phyloP scores from a whole-genome alignment of 306 rosid species.

The Casuarina equisetifolia region DNA sequence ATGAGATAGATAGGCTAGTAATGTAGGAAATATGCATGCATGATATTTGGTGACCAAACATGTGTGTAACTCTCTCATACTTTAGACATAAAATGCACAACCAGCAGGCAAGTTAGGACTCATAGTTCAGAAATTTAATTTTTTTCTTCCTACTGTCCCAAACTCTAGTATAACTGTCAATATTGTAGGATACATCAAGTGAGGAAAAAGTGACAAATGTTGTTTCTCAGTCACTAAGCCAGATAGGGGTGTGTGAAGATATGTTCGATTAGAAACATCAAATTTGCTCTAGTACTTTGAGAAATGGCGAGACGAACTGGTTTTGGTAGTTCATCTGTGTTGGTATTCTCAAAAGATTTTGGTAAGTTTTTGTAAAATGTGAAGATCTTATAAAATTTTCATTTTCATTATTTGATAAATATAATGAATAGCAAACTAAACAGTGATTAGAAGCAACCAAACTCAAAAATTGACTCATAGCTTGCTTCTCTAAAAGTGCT shows the following conservation, averaged over 20 bases:
- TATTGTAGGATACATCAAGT: not conserved
- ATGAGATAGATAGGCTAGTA: not conserved
- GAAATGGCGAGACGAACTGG: not conserved
- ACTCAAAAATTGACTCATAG: not conserved
- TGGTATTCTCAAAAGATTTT: not conserved
- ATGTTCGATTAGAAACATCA: not conserved
- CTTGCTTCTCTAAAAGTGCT: not conserved
- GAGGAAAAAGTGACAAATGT: not conserved
- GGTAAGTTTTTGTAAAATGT: not conserved
- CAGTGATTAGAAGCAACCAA: not conserved
- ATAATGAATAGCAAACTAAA: not conserved
- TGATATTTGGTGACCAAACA: conserved; percentile 1
- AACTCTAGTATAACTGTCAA: not conserved
- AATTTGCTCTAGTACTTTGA: not conserved
- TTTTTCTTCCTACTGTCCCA: not conserved
- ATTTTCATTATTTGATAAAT: not conserved
- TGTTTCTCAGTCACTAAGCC: not conserved
- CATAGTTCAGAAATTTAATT: not conserved
- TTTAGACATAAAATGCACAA: not conserved
- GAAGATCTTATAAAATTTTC: not conserved
- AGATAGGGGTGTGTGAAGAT: not conserved
- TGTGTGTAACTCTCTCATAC: not conserved
- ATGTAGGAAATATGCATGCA: not conserved
- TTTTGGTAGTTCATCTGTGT: not conserved
- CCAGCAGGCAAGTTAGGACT: not conserved